Conservation (phyloP, 164 flowering plant genomes). For the Cinnamomum micranthum region DNA sequence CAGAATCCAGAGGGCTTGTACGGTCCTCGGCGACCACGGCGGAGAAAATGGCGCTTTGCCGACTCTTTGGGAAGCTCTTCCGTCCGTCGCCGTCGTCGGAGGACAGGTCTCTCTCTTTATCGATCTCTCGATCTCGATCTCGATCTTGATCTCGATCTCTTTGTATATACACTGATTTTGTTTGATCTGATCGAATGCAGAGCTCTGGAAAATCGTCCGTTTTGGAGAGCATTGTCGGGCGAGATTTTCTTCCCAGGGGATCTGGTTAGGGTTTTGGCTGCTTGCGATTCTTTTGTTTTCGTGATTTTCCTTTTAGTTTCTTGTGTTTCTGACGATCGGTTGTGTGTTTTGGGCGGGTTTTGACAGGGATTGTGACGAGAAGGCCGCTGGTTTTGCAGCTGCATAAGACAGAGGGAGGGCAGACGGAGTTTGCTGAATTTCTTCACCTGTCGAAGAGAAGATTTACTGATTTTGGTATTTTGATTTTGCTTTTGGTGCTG, state of each 20-base stretch:
- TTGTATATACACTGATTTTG: neutral
- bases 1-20: slow-evolving; percentile 61
- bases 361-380: slow-evolving; percentile 68
- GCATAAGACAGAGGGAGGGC: slow-evolving; percentile 48
- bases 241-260: slow-evolving; percentile 85
- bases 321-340: neutral
- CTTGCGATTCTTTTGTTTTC: neutral
- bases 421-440: slow-evolving; percentile 56
- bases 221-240: slow-evolving; percentile 76
- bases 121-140: neutral
- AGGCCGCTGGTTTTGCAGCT: slow-evolving; percentile 61
- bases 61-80: slow-evolving; percentile 90
- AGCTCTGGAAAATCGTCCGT: slow-evolving; percentile 89
- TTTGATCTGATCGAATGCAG: slow-evolving; percentile 26
- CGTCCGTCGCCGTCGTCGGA: slow-evolving; percentile 93
- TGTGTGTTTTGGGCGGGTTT: slow-evolving; percentile 5
- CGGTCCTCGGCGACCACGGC: slow-evolving; percentile 66
- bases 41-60: slow-evolving; percentile 46
- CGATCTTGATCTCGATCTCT: neutral
- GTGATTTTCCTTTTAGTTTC: neutral
- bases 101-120: slow-evolving; percentile 56
- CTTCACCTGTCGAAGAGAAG: slow-evolving; percentile 40
- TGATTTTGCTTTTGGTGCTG: neutral
- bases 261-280: slow-evolving; percentile 41
- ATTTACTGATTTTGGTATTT: slow-evolving; percentile 53